phyloP scores from a whole-genome alignment of 257 asterid species.

The Datura wrightii region DNA sequence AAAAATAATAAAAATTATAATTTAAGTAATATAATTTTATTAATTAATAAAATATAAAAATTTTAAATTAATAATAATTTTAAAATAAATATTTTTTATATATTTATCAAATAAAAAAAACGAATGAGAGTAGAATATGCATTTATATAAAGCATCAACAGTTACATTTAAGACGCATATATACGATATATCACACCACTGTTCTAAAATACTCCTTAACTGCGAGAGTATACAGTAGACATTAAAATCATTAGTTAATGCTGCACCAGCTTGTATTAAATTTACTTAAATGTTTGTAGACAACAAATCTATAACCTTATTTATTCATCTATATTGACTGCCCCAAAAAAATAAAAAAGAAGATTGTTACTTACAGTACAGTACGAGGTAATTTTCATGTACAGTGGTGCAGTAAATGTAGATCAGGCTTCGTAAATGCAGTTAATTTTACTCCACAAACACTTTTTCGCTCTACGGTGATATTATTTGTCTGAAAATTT shows the following conservation, averaged over 20 bases:
- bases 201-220: not conserved
- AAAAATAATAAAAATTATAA: no score
- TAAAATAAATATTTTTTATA: no score
- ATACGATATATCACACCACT: not conserved
- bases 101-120: no score
- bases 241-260: not conserved
- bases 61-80: no score
- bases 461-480: no score
- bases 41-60: no score
- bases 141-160: not conserved
- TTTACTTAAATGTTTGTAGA: constrained; percentile 1
- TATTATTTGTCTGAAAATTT: no score
- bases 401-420: not conserved
- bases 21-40: no score
- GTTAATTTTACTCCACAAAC: no score
- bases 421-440: not conserved
- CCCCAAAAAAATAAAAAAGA: not conserved
- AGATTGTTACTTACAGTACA: not conserved
- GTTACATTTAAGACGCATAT: not conserved
- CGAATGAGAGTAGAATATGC: not conserved
- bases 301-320: not conserved
- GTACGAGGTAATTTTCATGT: constrained; percentile 26
- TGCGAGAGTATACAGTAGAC: not conserved
- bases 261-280: constrained; percentile 10
- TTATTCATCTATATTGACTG: not conserved